Evolutionary conservation across 129 eudicot genomes (phyloP).

Genomic region (Kitagawia praeruptora): DNA sequence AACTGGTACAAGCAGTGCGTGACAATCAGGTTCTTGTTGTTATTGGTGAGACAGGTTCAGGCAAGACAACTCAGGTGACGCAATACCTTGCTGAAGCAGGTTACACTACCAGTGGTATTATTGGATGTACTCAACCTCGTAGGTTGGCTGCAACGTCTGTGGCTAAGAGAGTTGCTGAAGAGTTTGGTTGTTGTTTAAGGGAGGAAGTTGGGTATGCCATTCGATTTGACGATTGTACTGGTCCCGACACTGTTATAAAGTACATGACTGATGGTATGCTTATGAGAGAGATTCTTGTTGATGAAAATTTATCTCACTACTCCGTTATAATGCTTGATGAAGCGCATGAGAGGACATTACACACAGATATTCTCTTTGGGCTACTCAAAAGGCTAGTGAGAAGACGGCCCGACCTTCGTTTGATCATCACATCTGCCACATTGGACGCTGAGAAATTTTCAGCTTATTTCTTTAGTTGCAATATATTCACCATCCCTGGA

Average conservation of each 20-base stretch:
- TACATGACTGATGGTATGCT: slow-evolving; percentile 98
- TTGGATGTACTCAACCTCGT: slow-evolving; percentile 85
- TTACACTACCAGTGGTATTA: slow-evolving; percentile 67
- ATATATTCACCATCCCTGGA: slow-evolving; percentile 84
- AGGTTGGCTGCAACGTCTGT: slow-evolving; percentile 88
- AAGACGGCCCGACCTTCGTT: slow-evolving; percentile 64
- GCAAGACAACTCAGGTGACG: slow-evolving; percentile 78
- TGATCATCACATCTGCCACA: slow-evolving; percentile 82
- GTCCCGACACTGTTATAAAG: slow-evolving; percentile 87
- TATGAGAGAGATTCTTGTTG: slow-evolving; percentile 48
- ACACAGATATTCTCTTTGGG: slow-evolving; percentile 86
- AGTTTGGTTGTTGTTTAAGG: slow-evolving; percentile 80
- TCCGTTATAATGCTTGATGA: slow-evolving; percentile 82
- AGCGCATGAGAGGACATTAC: slow-evolving; percentile 76
- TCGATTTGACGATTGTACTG: slow-evolving; percentile 88
- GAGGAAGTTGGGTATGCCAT: slow-evolving; percentile 93
- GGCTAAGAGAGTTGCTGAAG: slow-evolving; percentile 87
- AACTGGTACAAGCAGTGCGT: slow-evolving; percentile 60
- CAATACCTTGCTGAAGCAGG: slow-evolving; percentile 91
- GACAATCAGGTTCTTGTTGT: slow-evolving; percentile 79
- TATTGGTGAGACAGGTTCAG: slow-evolving; percentile 81
- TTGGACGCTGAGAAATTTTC: slow-evolving; percentile 88
- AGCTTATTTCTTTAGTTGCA: slow-evolving; percentile 66
- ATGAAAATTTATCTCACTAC: slow-evolving; percentile 62
- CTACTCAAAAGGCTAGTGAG: slow-evolving; percentile 53